Evolutionary conservation across 164 flowering plant species (phyloP).

Genomic region (Vitis cinerea): DNA sequence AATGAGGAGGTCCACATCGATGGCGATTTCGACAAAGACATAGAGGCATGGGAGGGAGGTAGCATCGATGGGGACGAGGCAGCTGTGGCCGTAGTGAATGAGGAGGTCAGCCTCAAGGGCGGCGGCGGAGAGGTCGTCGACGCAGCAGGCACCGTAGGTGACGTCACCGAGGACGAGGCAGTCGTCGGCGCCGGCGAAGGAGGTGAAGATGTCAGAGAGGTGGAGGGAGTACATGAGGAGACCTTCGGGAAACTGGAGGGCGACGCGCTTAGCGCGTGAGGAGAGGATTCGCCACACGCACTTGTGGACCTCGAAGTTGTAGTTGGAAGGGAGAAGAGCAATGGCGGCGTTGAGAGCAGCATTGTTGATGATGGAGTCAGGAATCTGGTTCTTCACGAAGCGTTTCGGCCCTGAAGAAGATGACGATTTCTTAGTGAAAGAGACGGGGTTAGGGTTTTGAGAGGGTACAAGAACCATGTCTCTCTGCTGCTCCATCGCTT

Average conservation of each 20-base stretch:
- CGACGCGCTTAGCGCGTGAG: slow-evolving; percentile 65
- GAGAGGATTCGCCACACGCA: slow-evolving; percentile 74
- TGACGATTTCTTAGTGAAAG: too few relatives aligned
- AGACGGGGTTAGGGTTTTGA: too few relatives aligned
- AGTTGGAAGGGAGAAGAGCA: slow-evolving; percentile 79
- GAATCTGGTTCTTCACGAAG: slow-evolving; percentile 78
- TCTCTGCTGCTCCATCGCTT: too few relatives aligned
- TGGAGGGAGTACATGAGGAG: slow-evolving; percentile 85
- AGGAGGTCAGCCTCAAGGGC: slow-evolving; percentile 81
- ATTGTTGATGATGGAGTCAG: slow-evolving; percentile 71
- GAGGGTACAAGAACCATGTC: too few relatives aligned
- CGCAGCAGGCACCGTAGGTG: slow-evolving; percentile 96
- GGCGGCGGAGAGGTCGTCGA: slow-evolving; percentile 83
- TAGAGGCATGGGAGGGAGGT: slow-evolving; percentile 78
- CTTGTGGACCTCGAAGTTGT: slow-evolving; percentile 92
- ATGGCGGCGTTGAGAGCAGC: slow-evolving; percentile 73
- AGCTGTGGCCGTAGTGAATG: slow-evolving; percentile 94
- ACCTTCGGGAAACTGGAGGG: slow-evolving; percentile 97
- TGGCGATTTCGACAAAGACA: slow-evolving; percentile 83
- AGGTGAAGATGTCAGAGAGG: slow-evolving; percentile 77
- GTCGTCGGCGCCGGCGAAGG: slow-evolving; percentile 57
- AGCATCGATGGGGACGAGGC: slow-evolving; percentile 73
- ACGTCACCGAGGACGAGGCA: slow-evolving; percentile 92
- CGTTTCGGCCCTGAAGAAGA: slow-evolving; percentile 56
- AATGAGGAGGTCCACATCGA: slow-evolving; percentile 54